phyloP scores from a whole-genome alignment of 1,139 yeast genomes.

The Eremothecium coryli region DNA sequence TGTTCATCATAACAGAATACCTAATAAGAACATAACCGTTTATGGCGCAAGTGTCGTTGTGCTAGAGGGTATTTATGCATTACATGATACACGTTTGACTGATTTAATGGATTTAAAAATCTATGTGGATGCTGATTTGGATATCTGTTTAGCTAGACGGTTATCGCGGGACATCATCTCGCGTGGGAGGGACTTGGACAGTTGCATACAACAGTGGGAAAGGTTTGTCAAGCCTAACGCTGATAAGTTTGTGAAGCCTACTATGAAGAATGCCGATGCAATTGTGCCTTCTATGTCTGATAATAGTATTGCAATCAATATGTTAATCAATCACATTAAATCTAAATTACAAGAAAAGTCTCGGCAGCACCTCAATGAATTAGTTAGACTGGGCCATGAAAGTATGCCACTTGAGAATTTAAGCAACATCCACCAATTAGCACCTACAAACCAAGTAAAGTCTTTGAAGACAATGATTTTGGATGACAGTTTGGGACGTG shows the following conservation, averaged over 20 bases:
- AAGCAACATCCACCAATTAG: conserved; percentile 33
- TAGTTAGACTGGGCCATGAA: conserved; percentile 28
- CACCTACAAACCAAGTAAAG: conserved; percentile 54
- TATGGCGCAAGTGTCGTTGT: conserved; percentile 93
- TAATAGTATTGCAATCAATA: conserved; percentile 65
- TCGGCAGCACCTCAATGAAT: conserved; percentile 45
- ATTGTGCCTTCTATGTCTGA: conserved; percentile 85
- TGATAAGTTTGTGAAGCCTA: conserved; percentile 63
- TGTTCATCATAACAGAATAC: conserved; percentile 58
- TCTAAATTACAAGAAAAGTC: conserved; percentile 64
- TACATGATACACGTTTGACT: conserved; percentile 60
- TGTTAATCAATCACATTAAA: conserved; percentile 71
- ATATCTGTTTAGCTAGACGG: conserved; percentile 82
- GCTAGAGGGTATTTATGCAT: conserved; percentile 82
- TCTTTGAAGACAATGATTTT: conserved; percentile 68
- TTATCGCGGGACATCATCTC: conserved; percentile 76
- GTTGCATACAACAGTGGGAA: conserved; percentile 86
- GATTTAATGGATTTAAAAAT: conserved; percentile 78
- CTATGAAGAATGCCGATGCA: conserved; percentile 74
- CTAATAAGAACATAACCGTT: conserved; percentile 55
- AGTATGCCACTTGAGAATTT: conserved; percentile 14
- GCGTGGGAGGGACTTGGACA: conserved; percentile 74
- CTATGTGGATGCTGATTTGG: conserved; percentile 90
- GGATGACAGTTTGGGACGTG: conserved; percentile 45
- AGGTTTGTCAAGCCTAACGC: conserved; percentile 88